phyloP scores from a whole-genome alignment of 2,329 filamentous ascomycete genomes.

The Nothophaeocryptopus gaeumannii region DNA sequence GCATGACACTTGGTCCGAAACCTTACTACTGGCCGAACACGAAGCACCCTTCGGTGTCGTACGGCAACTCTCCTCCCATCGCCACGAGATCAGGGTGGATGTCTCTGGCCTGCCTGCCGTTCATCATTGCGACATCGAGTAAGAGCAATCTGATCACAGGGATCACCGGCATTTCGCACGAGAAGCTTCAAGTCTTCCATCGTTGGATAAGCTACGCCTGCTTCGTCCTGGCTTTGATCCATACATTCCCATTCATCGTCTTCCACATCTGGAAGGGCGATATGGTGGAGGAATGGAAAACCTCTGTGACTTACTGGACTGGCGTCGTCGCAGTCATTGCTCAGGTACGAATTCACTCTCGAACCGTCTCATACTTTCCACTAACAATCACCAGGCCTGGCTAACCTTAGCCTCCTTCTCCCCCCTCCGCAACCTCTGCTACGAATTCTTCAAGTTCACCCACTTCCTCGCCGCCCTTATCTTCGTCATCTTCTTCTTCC shows the following conservation, averaged over 20 bases:
- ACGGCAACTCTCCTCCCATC: slow-evolving; percentile 53
- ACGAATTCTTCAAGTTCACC: slow-evolving; percentile 61
- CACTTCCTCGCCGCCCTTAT: slow-evolving; percentile 54
- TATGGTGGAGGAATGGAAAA: slow-evolving; percentile 48
- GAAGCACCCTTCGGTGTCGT: slow-evolving; percentile 30
- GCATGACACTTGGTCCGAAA: slow-evolving; percentile 38
- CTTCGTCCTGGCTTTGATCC: slow-evolving; percentile 55
- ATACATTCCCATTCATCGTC: slow-evolving; percentile 61
- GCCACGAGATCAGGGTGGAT: slow-evolving; percentile 55
- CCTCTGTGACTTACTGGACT: slow-evolving; percentile 52
- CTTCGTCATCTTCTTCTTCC: slow-evolving; percentile 60
- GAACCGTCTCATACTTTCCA: not conserved
- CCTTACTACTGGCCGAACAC: slow-evolving; percentile 54
- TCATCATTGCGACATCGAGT: slow-evolving; percentile 42
- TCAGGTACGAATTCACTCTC: slow-evolving; percentile 44
- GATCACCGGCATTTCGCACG: slow-evolving; percentile 56
- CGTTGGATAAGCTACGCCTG: slow-evolving; percentile 56
- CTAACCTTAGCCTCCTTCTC: slow-evolving; percentile 56
- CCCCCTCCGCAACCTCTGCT: slow-evolving; percentile 53
- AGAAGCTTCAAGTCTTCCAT: slow-evolving; percentile 58
- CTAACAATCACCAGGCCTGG: slow-evolving; percentile 10
- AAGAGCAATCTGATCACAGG: slow-evolving; percentile 57
- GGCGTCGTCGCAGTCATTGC: slow-evolving; percentile 54
- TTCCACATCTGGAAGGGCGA: slow-evolving; percentile 50
- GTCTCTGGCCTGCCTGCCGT: slow-evolving; percentile 52